Base-by-base conservation (phyloP, 192 early-diverging fungal genomes). In the Umbelopsis ramanniana region DNA sequence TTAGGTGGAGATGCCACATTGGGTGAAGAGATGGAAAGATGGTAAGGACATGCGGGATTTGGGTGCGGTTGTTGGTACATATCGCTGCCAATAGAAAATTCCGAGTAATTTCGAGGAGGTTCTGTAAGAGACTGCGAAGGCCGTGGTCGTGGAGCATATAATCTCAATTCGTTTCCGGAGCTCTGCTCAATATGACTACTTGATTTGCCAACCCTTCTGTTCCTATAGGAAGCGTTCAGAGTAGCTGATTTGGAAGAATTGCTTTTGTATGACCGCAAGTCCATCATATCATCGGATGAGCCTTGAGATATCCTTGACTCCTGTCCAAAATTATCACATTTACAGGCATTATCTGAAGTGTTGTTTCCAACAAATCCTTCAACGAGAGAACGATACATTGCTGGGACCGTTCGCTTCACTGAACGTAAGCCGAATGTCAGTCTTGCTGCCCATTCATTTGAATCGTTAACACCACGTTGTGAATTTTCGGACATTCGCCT, bases 31-130 rank as follows among this genome's bases (percentile, higher is more conserved):
- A 71, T 73, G 33, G 47, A 63, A 4, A 74, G 21, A 23, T 81
- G 79, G 17, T 66, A 74, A 12, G 79, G 79, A 72, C 79, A 81
- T 8, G 76, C 67, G 19, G 79, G 79, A 23, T 81, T 81, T 0
- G 79, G 79, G 21, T 81, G 79, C 14, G 57, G 12, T 14, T 63
- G 57, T 19, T 63, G 4, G 57, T 35, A 21, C 48, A 50, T 6
- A 33, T 63, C 57, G 14, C 14, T 26, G 53, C n/a, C 22, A 22
- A 19, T 26, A 8, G 57, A 37, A 4, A 63, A 37, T 37, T 63
- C 57, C 7, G 57, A 63, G n/a, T 63, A 37, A 35, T 35, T 63
- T 11, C 57, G 57, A 11, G 57, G 57, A 37, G 29, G 24, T 37
- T 37, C 57, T 19, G 57, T 63, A 37, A 63, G 57, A 19, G 57